Conservation (phyloP, 1,284 basidiomycete species). For the Lentinula novae-zelandiae region DNA sequence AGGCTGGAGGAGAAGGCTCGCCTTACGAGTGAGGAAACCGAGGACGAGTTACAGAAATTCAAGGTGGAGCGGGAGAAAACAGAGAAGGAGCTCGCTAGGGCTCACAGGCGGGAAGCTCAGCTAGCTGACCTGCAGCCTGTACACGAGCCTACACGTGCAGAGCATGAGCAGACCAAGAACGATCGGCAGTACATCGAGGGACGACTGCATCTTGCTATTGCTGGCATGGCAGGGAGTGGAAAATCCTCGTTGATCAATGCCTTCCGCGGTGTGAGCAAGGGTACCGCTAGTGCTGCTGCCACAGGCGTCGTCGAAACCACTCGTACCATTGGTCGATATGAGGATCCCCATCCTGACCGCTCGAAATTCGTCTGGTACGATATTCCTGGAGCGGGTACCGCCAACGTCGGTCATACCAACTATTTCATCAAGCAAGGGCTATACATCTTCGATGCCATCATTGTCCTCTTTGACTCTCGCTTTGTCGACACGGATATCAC, state of each 20-base stretch:
- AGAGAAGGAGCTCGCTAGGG: conserved; percentile 15
- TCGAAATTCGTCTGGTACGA: conserved; percentile 31
- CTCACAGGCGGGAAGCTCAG: conserved; percentile 12
- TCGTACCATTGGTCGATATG: conserved; percentile 3
- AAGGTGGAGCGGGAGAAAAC: conserved; percentile 2
- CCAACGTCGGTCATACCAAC: conserved; percentile 27
- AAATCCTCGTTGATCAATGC: conserved; percentile 34
- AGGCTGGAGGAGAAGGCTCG: not conserved
- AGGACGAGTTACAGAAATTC: not conserved
- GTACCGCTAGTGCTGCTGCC: conserved; percentile 24
- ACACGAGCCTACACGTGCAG: conserved; percentile 24
- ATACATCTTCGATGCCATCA: conserved; percentile 32
- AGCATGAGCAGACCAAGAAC: conserved; percentile 23
- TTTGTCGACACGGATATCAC: conserved; percentile 19
- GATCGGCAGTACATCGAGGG: conserved; percentile 25
- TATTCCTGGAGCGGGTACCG: conserved; percentile 32
- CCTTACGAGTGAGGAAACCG: not conserved
- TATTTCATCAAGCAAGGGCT: conserved; percentile 35
- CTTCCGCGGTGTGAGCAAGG: conserved; percentile 26
- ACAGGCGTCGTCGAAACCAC: conserved; percentile 15
- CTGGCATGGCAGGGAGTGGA: conserved; percentile 31
- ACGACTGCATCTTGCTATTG: conserved; percentile 26
- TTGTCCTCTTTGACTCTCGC: conserved; percentile 21
- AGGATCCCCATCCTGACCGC: conserved; percentile 14
- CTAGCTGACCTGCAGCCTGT: conserved; percentile 23